Evolutionary conservation across 2,329 filamentous ascomycete genomes (phyloP), one percentile per base, ranked within the genome.

Genomic region (Aureobasidium zeae): DNA sequence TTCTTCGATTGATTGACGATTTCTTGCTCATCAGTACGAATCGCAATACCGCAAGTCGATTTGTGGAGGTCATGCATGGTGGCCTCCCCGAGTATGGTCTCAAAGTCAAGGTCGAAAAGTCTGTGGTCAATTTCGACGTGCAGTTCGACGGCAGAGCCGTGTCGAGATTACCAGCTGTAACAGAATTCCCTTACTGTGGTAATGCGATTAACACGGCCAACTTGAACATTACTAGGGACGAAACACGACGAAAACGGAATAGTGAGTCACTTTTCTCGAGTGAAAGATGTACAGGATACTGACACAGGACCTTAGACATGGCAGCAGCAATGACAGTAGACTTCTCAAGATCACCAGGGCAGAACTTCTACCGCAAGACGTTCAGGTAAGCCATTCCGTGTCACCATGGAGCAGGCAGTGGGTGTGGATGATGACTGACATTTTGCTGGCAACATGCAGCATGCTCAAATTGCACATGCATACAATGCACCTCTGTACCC

Each of bases 1-100:
- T 98, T 6, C 63, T 96, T 41, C 75, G 91, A 12, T 72, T 95
- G 8, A 85, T 94, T 30, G 91, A 98, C 53, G 91, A 98, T 56
- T 98, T 96, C 53, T 69, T 96, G 4, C 75, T 98, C 33, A 80
- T 98, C 55, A 94, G 84, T 0, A 78, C 79, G 0, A 72, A 85
- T 36, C 67, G 64, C 42, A 52, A 61, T 6, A 77, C 88, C 54
- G 89, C 86, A 0, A 69, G 70, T 46, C 68, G 65, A 1, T 96
- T 98, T 57, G 70, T 94, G 15, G 67, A 79, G 46, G 71, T 75
- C 12, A 94, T 98, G 88, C 81, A 94, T 53, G 62, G 64, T 1
- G 89, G 88, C 2, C 62, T 91, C 25, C 76, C 81, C 0, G 74
- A 79, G 24, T 96, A 93, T 56, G 91, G 91, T 3, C 81, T 95